phyloP scores from a whole-genome alignment of 1,284 basidiomycete species.

The Melampsora americana region DNA sequence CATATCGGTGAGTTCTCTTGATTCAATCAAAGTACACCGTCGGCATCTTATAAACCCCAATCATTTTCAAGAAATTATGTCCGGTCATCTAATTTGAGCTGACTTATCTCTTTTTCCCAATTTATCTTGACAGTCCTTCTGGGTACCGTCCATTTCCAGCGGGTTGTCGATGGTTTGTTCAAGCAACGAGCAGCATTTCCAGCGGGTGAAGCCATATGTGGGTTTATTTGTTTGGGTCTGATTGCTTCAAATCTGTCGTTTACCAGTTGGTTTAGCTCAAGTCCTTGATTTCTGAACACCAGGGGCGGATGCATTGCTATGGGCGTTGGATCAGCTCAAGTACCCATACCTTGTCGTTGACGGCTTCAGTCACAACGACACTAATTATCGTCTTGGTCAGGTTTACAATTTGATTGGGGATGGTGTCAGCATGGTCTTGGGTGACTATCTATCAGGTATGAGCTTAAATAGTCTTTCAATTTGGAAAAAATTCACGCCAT shows the following conservation, averaged over 20 bases:
- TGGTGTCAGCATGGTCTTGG: conserved; percentile 36
- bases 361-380: conserved; percentile 26
- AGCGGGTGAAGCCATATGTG: conserved; percentile 40
- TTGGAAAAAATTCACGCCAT: background rate
- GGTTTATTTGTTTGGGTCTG: background rate
- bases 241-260: background rate
- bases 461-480: background rate
- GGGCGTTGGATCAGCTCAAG: conserved; percentile 34
- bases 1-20: background rate
- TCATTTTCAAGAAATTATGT: background rate
- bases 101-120: background rate
- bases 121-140: conserved; percentile 12
- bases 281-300: background rate
- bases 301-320: conserved; percentile 43
- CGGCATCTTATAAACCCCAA: background rate
- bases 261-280: too few relatives aligned
- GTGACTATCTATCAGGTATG: conserved; percentile 41
- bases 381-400: conserved; percentile 24
- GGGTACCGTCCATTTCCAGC: conserved; percentile 26
- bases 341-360: conserved; percentile 34
- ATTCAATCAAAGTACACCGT: too few relatives aligned
- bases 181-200: conserved; percentile 22
- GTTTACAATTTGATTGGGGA: conserved; percentile 13
- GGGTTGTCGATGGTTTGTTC: conserved; percentile 32
- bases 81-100: background rate